These are phyloP conservation scores for Xylariales sp. DNA, from an alignment of 2,329 filamentous ascomycete genomes.

Conservation along the genomic window DNA sequence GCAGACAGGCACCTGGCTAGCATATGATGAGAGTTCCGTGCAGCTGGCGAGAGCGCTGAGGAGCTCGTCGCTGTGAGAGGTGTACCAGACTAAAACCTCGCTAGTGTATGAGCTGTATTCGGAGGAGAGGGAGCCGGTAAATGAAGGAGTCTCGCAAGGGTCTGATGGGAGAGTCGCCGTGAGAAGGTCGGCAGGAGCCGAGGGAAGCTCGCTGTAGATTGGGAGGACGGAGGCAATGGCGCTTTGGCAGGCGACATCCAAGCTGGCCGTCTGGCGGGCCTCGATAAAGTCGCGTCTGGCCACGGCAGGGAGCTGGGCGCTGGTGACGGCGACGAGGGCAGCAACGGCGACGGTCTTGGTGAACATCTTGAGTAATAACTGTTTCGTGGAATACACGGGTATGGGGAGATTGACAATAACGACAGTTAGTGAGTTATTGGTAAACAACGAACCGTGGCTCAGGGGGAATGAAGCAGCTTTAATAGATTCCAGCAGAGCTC, in stretches of 20 bases:
- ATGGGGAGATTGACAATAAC: no score
- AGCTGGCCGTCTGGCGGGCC: conserved; percentile 11
- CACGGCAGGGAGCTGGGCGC: conserved; percentile 15
- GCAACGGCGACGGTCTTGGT: conserved; percentile 7
- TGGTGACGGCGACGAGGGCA: conserved; percentile 14
- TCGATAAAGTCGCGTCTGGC: conserved; percentile 17
- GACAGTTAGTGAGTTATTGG: no score
- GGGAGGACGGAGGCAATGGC: conserved; percentile 14
- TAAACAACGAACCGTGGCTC: no score
- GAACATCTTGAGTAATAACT: conserved; percentile 9
- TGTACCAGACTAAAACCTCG: conserved; percentile 16
- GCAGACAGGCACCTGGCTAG: conserved; percentile 14
- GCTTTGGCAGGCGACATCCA: conserved; percentile 14
- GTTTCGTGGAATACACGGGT: no score
- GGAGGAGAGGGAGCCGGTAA: conserved; percentile 16
- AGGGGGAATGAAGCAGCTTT: no score
- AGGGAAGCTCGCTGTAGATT: conserved; percentile 15
- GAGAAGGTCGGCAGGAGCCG: conserved; percentile 15
- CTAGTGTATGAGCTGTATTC: conserved; percentile 19
- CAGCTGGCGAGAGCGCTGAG: conserved; percentile 15
- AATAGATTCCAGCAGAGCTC: no score
- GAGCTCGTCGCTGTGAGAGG: conserved; percentile 16
- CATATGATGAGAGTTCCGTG: conserved; percentile 11
- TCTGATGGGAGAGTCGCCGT: conserved; percentile 12
- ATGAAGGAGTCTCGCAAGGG: conserved; percentile 17